Evolutionary conservation across 2,329 filamentous ascomycete species (phyloP), one percentile per base, ranked within the genome.

Genomic region (Fusarium begoniae): DNA sequence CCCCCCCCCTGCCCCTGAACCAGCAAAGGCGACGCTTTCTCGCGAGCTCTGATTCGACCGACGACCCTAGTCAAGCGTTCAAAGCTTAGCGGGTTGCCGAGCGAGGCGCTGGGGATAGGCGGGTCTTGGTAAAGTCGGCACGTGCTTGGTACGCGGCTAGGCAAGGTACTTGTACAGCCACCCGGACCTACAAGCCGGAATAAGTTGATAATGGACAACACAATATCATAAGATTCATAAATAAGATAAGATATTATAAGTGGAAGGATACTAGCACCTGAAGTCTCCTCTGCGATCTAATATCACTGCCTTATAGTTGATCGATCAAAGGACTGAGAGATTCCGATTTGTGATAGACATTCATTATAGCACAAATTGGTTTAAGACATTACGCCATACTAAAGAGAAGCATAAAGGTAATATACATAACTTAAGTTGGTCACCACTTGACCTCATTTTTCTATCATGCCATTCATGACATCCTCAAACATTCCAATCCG

Each of bases 1-100:
- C n/a, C n/a, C 51, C 32, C 58, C 61, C 65, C 50, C 63, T 72
- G 47, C 76, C 76, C 76, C 76, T 78, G 76, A 77, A 70, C 69
- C 67, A 69, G 64, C 63, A 60, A 62, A 62, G 59, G 54, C 60
- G 14, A 26, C 59, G 50, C 57, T 47, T 59, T 57, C 44, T 54
- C 24, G 40, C 44, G 59, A 66, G 45, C 45, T 63, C 35, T 70
- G 72, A 77, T 78, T 76, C 64, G 76, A 32, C 22, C 26, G 53
- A 54, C 43, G 43, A 48, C 58, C 70, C 62, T 37, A 14, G 44
- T 66, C 43, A 47, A 47, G 58, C 61, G 58, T 62, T 61, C 71
- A 70, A 69, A 63, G 75, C 63, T 73, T 75, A 68, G 69, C 60
- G 65, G 63, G 73, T 64, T 74, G 71, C 67, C 76, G 64, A 77